Base-by-base conservation (phyloP, 1,284 basidiomycete species). In the Garcileccinum viscosum region DNA sequence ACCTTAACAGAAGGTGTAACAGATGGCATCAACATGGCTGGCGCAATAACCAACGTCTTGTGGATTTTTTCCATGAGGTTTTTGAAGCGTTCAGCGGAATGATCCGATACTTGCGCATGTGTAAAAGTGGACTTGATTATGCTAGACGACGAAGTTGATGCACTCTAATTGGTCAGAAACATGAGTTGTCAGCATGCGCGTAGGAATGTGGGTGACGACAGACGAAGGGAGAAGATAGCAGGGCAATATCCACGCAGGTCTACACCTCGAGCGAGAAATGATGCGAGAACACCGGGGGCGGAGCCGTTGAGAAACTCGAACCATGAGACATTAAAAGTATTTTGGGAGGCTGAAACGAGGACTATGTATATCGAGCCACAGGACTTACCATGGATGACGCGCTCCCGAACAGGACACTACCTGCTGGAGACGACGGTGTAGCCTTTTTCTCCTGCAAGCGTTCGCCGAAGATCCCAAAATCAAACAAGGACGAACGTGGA, bases 41-140 rank as follows among this genome's bases (percentile, higher is more conserved):
- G 90, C n/a, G 86, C 84, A 76, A 88, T 81, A 75, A 87, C 78
- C 74, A 91, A 74, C 67, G 84, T 77, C 81, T 88, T 74, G 75
- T 91, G 81, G 78, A 90, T 85, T 82, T 85, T 77, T 75, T 86
- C 71, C 73, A 90, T 74, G 73, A 92, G 76, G 69, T 89, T 77
- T 79, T 86, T 78, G 76, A 88, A 82, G 78, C 81, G 80, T 63
- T 74, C 70, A 44, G 68, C 62, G 24, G 73, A 70, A 70, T 72
- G 64, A 70, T 63, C 64, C 64, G 70, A 70, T 61, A 64, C 58
- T 58, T 59, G 44, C 58, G 59, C 58, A 17, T 24, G 47, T 35
- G 69, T 67, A 40, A 66, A 53, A 12, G 73, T 70, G 27, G 73
- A 70, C 82, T 78, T 77, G 59, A 63, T 42, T 8, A 50, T 67